A percentile compares a stretch with the other conserved stretches of the same genome.
Evolutionary conservation across 2,329 filamentous ascomycete species (phyloP).

Genomic region (Colletotrichum somersetense): DNA sequence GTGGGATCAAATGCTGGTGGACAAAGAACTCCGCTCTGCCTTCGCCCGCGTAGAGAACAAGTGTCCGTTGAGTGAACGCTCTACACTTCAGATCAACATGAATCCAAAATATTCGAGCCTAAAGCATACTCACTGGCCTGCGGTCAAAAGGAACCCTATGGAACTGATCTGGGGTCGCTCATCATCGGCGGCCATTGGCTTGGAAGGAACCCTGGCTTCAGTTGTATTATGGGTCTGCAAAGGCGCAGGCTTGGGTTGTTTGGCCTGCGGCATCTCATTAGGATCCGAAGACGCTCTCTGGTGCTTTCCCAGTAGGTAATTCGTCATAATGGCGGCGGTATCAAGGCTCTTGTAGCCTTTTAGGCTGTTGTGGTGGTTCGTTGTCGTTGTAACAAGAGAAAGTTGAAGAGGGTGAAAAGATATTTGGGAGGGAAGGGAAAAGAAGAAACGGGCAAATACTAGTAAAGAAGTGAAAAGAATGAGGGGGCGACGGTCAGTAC

Average conservation of each 20-base stretch:
- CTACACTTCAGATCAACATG: not conserved
- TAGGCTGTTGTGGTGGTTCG: no score
- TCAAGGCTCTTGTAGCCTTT: not conserved
- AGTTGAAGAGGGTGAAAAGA: not conserved
- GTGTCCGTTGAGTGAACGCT: not conserved
- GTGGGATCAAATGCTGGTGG: not conserved
- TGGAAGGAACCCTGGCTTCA: not conserved
- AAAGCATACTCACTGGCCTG: not conserved
- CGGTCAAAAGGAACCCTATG: not conserved
- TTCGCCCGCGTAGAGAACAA: not conserved
- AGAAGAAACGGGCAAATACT: not conserved
- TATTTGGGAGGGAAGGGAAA: not conserved
- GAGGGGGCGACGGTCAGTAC: no score
- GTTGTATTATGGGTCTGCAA: not conserved
- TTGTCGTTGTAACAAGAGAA: not conserved
- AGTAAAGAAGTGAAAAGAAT: not conserved
- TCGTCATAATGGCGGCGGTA: not conserved
- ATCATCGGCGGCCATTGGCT: not conserved
- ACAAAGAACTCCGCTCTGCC: not conserved
- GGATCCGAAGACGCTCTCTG: not conserved
- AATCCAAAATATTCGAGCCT: rapidly evolving
- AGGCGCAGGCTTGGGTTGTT: not conserved
- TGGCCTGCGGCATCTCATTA: not conserved
- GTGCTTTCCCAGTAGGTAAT: not conserved
- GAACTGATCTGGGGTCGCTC: not conserved